phyloP scores from a whole-genome alignment of 768 basidiomycete genomes.

The Leccinum rimulosum region DNA sequence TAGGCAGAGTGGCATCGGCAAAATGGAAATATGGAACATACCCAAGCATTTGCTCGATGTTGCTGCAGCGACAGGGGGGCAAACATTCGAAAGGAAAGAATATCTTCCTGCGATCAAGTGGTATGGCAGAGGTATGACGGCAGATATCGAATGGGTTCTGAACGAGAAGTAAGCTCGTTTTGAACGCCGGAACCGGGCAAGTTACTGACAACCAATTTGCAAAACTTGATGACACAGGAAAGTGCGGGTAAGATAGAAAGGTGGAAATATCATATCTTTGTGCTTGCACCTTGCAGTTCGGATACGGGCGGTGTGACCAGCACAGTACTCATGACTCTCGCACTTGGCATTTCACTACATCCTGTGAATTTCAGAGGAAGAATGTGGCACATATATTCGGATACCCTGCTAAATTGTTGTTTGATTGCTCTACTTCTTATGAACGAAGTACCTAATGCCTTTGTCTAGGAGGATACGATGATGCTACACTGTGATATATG shows the following conservation, averaged over 20 bases:
- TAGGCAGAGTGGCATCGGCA: conserved; percentile 31
- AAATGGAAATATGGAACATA: conserved; percentile 50
- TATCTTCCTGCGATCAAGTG: conserved; percentile 47
- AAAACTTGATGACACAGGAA: no score
- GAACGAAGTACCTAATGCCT: conserved; percentile 3
- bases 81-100: conserved; percentile 33
- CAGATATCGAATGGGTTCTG: conserved; percentile 41
- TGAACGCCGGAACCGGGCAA: background rate
- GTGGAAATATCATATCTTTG: no score
- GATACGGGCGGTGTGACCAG: no score
- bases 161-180: conserved; percentile 43
- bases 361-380: no score
- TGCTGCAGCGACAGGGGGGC: conserved; percentile 32
- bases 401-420: no score
- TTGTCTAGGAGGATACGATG: conserved; percentile 10
- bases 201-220: background rate
- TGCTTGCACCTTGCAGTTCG: no score
- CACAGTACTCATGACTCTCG: no score
- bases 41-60: conserved; percentile 30
- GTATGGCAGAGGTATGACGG: conserved; percentile 40
- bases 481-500: background rate
- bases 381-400: no score
- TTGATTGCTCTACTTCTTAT: background rate
- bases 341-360: no score
- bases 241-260: no score